phyloP scores from a whole-genome alignment of 768 basidiomycete genomes.

The Pulveroboletus sp. region DNA sequence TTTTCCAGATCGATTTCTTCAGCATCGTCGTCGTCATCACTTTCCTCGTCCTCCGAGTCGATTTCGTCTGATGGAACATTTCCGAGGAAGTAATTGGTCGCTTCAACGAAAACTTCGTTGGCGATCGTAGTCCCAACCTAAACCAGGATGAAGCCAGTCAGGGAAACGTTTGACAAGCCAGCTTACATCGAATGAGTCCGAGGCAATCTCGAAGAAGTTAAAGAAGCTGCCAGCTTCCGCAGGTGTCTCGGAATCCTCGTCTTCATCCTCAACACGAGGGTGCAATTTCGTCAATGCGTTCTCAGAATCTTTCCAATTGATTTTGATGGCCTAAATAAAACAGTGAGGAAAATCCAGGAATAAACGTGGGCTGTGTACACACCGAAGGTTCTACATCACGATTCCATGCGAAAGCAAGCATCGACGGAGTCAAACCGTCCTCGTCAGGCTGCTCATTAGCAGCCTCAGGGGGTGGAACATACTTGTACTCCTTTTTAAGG shows the following conservation, averaged over 20 bases:
- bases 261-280: constrained; percentile 57
- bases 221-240: constrained; percentile 81
- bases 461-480: constrained; percentile 50
- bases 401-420: constrained; percentile 80
- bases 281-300: constrained; percentile 78
- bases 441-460: constrained; percentile 58
- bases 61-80: constrained; percentile 53
- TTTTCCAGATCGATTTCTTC: constrained; percentile 89
- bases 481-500: constrained; percentile 81
- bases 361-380: constrained; percentile 18
- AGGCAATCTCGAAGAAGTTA: constrained; percentile 72
- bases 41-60: constrained; percentile 64
- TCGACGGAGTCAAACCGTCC: constrained; percentile 72
- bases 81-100: constrained; percentile 79
- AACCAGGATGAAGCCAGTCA: constrained; percentile 5
- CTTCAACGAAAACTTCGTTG: constrained; percentile 76
- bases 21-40: constrained; percentile 72
- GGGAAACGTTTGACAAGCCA: neutral
- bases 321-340: constrained; percentile 50
- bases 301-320: constrained; percentile 77
- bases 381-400: constrained; percentile 68
- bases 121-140: constrained; percentile 72
- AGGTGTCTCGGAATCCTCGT: constrained; percentile 52
- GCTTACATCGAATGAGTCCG: constrained; percentile 68
- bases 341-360: neutral